Base-by-base conservation (phyloP, 2,329 filamentous ascomycete species). In the Teratosphaeria nubilosa region DNA sequence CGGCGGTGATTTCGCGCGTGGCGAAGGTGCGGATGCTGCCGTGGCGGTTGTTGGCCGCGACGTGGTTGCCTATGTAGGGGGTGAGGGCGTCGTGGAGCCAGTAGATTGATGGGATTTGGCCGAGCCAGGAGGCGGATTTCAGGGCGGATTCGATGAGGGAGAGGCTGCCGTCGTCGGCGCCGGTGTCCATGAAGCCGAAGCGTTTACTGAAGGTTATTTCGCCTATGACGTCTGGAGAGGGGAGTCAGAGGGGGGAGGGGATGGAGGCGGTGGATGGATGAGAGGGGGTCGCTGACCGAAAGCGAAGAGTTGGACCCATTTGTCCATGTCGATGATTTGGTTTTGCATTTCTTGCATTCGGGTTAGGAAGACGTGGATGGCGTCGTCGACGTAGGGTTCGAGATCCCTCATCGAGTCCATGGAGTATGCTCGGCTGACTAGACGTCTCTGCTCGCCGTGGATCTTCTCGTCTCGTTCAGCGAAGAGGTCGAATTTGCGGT, bases 221-320 rank as follows among this genome's bases (percentile, higher is more conserved):
- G 27, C 74, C 74, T 27, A 75, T 76, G 32, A 77, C 71, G 53
- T 77, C 73, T 72, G 22, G 7, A 16, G 16, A 55, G 11, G 51
- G 54, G 24, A n/a, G n/a, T n/a, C n/a, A n/a, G n/a, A n/a, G n/a
- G n/a, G n/a, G n/a, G n/a, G n/a, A n/a, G n/a, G n/a, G n/a, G n/a
- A n/a, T n/a, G n/a, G n/a, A n/a, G n/a, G n/a, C n/a, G n/a, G n/a
- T n/a, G n/a, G n/a, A n/a, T n/a, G n/a, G n/a, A n/a, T n/a, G n/a
- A n/a, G n/a, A n/a, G n/a, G n/a, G n/a, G n/a, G n/a, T n/a, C n/a
- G 51, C 63, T 5, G 54, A 73, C 70, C 74, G 56, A 75, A 75
- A 11, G 73, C 73, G 59, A 74, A 75, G 20, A 74, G 69, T 53
- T 75, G 73, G 22, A 73, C 62, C 73, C 73, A 75, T 41, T 70